Evolutionary conservation across 257 asterid species (phyloP).

Genomic region (Capsicum baccatum): DNA sequence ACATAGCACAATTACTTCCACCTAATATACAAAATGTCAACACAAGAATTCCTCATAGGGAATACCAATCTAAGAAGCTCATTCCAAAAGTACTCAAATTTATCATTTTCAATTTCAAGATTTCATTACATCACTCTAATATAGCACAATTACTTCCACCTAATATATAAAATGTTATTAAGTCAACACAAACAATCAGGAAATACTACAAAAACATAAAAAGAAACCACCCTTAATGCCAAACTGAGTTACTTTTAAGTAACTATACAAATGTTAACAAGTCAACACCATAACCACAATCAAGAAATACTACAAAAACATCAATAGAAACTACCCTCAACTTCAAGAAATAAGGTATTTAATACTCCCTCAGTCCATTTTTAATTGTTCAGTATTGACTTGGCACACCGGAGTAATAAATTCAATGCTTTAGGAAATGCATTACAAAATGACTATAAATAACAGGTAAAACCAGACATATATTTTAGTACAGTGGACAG

Average conservation of each 20-base stretch:
- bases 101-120: neutral
- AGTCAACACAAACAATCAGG: neutral
- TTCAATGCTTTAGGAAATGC: no score
- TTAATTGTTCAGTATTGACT: no score
- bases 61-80: slow-evolving; percentile 1
- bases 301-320: neutral
- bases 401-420: no score
- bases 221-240: neutral
- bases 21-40: neutral
- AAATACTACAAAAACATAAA: neutral
- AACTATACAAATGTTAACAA: neutral
- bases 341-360: no score
- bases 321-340: neutral
- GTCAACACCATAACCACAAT: neutral
- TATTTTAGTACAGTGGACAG: no score
- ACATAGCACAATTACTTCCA: slow-evolving; percentile 6
- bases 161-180: neutral
- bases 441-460: no score
- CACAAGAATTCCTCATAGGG: neutral
- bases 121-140: slow-evolving; percentile 2
- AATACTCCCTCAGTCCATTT: neutral
- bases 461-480: no score
- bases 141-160: slow-evolving; percentile 3
- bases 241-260: neutral
- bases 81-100: neutral